Conservation (phyloP, 768 basidiomycete genomes). For the Coprinopsis cinerea region DNA sequence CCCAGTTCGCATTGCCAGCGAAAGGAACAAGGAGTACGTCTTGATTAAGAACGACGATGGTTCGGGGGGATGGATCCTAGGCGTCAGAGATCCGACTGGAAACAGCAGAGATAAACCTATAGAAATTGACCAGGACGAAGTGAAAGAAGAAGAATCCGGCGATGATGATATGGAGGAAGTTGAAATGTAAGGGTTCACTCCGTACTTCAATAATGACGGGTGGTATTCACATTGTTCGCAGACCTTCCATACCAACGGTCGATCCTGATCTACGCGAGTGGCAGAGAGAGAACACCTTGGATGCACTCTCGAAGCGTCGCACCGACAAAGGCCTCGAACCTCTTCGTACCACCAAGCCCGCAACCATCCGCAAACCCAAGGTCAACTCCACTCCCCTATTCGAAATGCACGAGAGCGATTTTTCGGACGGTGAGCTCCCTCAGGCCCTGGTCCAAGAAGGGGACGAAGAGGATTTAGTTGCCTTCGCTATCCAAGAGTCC, state of each 20-base stretch:
- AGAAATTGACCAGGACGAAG: conserved; percentile 58
- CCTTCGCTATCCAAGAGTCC: conserved; percentile 59
- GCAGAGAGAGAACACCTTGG: conserved; percentile 54
- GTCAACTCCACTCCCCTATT: conserved; percentile 41
- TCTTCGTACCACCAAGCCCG: conserved; percentile 19
- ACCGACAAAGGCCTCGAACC: conserved; percentile 31
- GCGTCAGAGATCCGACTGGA: conserved; percentile 79
- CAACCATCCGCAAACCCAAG: conserved; percentile 27
- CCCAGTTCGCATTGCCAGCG: conserved; percentile 90
- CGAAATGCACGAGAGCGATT: conserved; percentile 27
- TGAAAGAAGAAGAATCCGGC: conserved; percentile 41
- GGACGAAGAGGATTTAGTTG: conserved; percentile 44
- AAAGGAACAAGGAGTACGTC: conserved; percentile 92
- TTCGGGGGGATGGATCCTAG: conserved; percentile 91
- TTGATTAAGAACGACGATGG: conserved; percentile 86
- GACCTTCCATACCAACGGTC: conserved; percentile 27
- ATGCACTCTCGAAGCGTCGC: conserved; percentile 48
- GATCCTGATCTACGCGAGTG: conserved; percentile 65
- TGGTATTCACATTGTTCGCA: conserved; percentile 11
- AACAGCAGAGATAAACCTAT: conserved; percentile 83
- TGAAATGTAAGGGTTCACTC: conserved; percentile 44
- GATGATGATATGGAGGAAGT: conserved; percentile 79
- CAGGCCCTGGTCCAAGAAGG: conserved; percentile 14
- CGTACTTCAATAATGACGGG: neutral
- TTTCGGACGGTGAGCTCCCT: conserved; percentile 42